These are phyloP conservation scores for Periconia digitata DNA, from an alignment of 2,329 filamentous ascomycete genomes.

Conservation along the genomic window DNA sequence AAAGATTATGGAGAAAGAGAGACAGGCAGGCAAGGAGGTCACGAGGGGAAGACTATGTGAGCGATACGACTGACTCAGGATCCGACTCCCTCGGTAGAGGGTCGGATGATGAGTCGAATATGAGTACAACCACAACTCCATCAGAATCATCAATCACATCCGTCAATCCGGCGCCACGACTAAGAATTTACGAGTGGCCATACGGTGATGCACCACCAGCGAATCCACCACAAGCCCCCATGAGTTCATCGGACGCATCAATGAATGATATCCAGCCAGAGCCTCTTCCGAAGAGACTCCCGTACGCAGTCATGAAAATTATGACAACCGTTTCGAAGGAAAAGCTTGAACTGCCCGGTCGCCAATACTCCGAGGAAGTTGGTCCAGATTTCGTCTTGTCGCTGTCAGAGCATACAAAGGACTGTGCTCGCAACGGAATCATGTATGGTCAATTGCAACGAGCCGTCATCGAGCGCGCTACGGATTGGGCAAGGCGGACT, in stretches of 20 bases:
- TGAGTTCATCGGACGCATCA: neutral
- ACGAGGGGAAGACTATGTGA: constrained; percentile 2
- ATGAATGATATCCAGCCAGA: constrained; percentile 5
- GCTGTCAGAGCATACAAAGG: constrained; percentile 15
- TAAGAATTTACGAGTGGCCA: constrained; percentile 33
- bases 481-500: constrained; percentile 29
- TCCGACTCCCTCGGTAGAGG: constrained; percentile 18
- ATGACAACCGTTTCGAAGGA: constrained; percentile 23
- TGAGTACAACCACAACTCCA: constrained; percentile 16
- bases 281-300: constrained; percentile 13
- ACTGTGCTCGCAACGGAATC: constrained; percentile 28
- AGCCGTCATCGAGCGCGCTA: constrained; percentile 26
- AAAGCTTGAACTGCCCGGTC: constrained; percentile 27
- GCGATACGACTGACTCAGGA: constrained; percentile 3
- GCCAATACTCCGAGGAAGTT: constrained; percentile 15
- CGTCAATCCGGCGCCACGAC: constrained; percentile 14
- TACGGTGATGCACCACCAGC: constrained; percentile 14
- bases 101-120: constrained; percentile 5
- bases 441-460: constrained; percentile 19
- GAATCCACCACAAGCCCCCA: neutral
- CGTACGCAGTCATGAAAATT: constrained; percentile 27
- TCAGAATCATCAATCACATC: neutral
- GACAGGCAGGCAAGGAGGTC: constrained; percentile 9
- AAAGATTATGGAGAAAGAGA: constrained; percentile 8
- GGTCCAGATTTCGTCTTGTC: constrained; percentile 25